Conservation (phyloP, 345 rosid species). For the Corchorus capsularis region DNA sequence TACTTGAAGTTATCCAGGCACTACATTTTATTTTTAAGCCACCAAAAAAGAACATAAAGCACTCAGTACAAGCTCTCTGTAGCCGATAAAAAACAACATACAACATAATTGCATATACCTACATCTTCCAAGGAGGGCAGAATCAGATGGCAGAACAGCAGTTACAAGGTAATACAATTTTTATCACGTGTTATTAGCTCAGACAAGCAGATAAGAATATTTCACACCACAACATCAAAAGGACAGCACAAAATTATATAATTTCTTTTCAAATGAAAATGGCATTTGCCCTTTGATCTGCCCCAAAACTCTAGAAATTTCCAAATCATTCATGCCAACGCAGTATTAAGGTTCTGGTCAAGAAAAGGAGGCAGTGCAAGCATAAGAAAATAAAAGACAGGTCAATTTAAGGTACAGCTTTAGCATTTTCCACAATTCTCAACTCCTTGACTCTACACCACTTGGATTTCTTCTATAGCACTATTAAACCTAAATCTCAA, state of each 20-base stretch:
- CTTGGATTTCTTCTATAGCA: neutral
- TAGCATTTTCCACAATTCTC: neutral
- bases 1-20: neutral
- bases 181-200: neutral
- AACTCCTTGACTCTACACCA: neutral
- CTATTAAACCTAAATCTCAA: neutral
- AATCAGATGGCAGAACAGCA: conserved; percentile 1
- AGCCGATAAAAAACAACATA: neutral
- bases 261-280: neutral
- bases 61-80: neutral
- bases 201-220: neutral
- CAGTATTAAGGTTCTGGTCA: neutral
- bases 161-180: neutral
- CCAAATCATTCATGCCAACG: neutral
- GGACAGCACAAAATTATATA: neutral
- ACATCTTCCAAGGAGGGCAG: neutral
- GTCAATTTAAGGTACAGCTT: neutral
- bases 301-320: neutral
- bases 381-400: too few species aligned
- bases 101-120: conserved; percentile 5
- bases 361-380: neutral
- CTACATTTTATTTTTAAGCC: neutral
- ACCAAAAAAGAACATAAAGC: neutral
- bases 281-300: neutral
- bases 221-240: neutral